phyloP scores from a whole-genome alignment of 768 basidiomycete genomes.

The Mycena venus region DNA sequence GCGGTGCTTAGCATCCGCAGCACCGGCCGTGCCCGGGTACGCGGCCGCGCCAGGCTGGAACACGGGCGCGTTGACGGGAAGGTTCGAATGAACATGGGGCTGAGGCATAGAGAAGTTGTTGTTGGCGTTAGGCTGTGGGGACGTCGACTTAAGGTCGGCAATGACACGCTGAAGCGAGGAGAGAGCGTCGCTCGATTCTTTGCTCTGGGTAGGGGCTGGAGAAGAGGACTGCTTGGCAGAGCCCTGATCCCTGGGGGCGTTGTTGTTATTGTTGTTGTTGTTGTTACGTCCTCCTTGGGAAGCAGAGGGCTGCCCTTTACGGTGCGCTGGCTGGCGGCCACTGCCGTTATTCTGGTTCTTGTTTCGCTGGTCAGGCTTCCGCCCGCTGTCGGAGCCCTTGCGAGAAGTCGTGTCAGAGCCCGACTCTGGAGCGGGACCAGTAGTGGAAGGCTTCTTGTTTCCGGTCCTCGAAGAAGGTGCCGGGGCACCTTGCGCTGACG shows the following conservation, averaged over 20 bases:
- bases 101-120: slow-evolving; percentile 59
- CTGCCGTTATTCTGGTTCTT: slow-evolving; percentile 62
- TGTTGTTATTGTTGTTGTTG: slow-evolving; percentile 33
- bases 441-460: slow-evolving; percentile 69
- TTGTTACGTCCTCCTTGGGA: slow-evolving; percentile 68
- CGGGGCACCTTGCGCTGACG: slow-evolving; percentile 56
- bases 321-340: slow-evolving; percentile 62
- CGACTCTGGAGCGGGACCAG: slow-evolving; percentile 65
- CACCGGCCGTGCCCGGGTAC: slow-evolving; percentile 58
- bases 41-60: slow-evolving; percentile 79
- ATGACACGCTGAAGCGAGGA: slow-evolving; percentile 94
- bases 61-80: slow-evolving; percentile 76
- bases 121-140: slow-evolving; percentile 61
- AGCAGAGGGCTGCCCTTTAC: slow-evolving; percentile 70
- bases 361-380: slow-evolving; percentile 70
- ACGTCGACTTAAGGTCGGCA: slow-evolving; percentile 90
- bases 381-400: slow-evolving; percentile 68
- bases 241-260: slow-evolving; percentile 53
- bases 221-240: slow-evolving; percentile 58
- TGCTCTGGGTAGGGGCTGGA: slow-evolving; percentile 64
- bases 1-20: slow-evolving; percentile 77
- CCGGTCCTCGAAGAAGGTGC: slow-evolving; percentile 76
- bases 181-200: slow-evolving; percentile 83
- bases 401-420: slow-evolving; percentile 79
- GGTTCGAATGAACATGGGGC: slow-evolving; percentile 63